Percentiles rank a stretch among this genome's conserved stretches.
Conservation (phyloP, 2,329 filamentous ascomycete species). For the Pseudocercospora vitis region DNA sequence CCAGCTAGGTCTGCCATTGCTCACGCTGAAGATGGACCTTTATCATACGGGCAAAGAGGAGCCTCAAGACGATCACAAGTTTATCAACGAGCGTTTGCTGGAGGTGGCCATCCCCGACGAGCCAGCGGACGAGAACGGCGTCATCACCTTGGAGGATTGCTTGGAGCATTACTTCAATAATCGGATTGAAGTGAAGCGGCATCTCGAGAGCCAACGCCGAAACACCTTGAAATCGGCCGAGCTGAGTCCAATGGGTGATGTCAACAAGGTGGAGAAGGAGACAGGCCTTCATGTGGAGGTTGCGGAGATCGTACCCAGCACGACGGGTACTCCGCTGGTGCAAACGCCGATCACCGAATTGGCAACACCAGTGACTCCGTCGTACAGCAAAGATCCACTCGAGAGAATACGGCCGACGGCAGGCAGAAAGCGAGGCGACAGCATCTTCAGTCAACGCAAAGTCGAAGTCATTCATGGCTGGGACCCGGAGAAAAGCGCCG, state of each 20-base stretch:
- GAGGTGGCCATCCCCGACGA: conserved; percentile 87
- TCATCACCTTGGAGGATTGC: conserved; percentile 81
- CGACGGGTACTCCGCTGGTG: conserved; percentile 35
- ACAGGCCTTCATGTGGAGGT: conserved; percentile 46
- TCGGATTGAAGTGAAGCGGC: conserved; percentile 80
- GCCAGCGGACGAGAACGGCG: conserved; percentile 58
- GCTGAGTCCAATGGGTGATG: conserved; percentile 23
- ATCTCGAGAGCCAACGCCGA: conserved; percentile 59
- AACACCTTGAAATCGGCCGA: conserved; percentile 57
- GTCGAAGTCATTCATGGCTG: conserved; percentile 33
- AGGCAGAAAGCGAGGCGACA: conserved; percentile 47
- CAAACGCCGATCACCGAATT: conserved; percentile 25
- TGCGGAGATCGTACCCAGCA: conserved; percentile 38
- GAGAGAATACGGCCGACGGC: conserved; percentile 38
- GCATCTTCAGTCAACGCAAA: conserved; percentile 51
- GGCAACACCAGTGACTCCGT: conserved; percentile 23
- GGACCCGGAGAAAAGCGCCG: conserved; percentile 45
- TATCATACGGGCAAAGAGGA: conserved; percentile 86
- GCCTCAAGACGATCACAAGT: conserved; percentile 86
- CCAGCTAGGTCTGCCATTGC: conserved; percentile 78
- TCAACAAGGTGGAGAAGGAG: conserved; percentile 35
- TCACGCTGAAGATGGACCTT: conserved; percentile 90
- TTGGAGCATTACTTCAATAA: conserved; percentile 95
- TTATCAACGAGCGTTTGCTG: conserved; percentile 84
- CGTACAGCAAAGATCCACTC: conserved; percentile 32